Conservation (phyloP, 148 eudicot genomes). For the Spergularia bocconei region DNA sequence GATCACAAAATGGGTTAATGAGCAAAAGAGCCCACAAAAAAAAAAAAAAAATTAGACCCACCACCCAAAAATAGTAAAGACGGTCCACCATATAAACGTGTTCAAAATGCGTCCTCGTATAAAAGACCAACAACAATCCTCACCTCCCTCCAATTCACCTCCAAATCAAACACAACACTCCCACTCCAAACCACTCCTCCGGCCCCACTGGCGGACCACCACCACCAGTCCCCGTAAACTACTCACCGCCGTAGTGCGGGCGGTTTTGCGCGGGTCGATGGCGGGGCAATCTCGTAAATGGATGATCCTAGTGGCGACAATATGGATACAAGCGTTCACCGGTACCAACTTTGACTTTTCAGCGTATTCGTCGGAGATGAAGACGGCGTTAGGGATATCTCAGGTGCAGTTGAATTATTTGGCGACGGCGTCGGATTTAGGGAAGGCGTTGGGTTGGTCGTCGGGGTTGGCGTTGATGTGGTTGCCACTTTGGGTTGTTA, state of each 20-base stretch:
- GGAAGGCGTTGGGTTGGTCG: conserved; percentile 90
- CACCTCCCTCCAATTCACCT: too few relatives aligned
- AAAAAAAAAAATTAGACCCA: too few relatives aligned
- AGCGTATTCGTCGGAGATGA: conserved; percentile 76
- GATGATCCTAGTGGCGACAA: conserved; percentile 70
- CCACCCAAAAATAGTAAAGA: too few relatives aligned
- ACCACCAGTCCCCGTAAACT: too few relatives aligned
- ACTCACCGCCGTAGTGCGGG: background rate
- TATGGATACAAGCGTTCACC: conserved; percentile 88
- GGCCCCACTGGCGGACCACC: too few relatives aligned
- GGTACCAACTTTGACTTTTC: conserved; percentile 95
- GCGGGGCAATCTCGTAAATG: conserved; percentile 63
- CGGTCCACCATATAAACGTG: too few relatives aligned
- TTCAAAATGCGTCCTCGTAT: too few relatives aligned
- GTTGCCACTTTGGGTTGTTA: conserved; percentile 61
- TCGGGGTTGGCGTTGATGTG: conserved; percentile 72
- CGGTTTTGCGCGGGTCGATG: conserved; percentile 20
- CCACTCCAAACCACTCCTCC: too few relatives aligned
- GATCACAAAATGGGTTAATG: too few relatives aligned
- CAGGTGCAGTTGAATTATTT: conserved; percentile 87
- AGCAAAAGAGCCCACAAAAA: too few relatives aligned
- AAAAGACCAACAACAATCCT: too few relatives aligned
- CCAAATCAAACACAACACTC: too few relatives aligned
- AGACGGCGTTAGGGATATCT: conserved; percentile 51
- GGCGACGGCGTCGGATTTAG: conserved; percentile 85